phyloP scores from a whole-genome alignment of 2,329 filamentous ascomycete species.

The Zasmidium angulare region DNA sequence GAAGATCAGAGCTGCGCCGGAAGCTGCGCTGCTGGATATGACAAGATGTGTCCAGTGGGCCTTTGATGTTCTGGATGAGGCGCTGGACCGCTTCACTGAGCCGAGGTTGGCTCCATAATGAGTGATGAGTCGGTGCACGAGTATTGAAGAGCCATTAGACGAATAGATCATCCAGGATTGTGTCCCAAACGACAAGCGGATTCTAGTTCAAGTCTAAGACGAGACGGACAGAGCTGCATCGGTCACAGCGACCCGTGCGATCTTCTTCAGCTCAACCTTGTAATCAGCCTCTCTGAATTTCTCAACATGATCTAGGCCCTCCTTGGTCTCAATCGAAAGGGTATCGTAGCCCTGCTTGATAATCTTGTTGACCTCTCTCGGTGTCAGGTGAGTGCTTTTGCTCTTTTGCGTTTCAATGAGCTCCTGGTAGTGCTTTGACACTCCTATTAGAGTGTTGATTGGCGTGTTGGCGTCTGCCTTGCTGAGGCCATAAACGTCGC shows the following conservation, averaged over 20 bases:
- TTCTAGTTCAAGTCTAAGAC: background rate
- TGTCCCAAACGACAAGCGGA: too few relatives aligned
- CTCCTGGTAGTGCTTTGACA: slow-evolving; percentile 82
- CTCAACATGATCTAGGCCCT: slow-evolving; percentile 83
- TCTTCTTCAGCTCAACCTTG: slow-evolving; percentile 80
- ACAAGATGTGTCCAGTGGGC: slow-evolving; percentile 42
- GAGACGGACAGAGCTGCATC: slow-evolving; percentile 50
- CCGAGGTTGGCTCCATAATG: background rate
- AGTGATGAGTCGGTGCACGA: background rate
- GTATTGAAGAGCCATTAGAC: background rate
- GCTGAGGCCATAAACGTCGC: slow-evolving; percentile 65
- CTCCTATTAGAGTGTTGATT: slow-evolving; percentile 80
- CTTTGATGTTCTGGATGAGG: slow-evolving; percentile 27
- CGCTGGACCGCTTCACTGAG: slow-evolving; percentile 20
- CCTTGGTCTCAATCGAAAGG: slow-evolving; percentile 83
- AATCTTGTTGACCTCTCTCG: slow-evolving; percentile 79
- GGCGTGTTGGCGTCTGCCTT: slow-evolving; percentile 54
- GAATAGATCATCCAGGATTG: too few relatives aligned
- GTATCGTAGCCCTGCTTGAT: slow-evolving; percentile 98
- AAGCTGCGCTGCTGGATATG: slow-evolving; percentile 32
- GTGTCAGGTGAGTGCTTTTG: slow-evolving; percentile 66
- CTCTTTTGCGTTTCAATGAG: slow-evolving; percentile 65
- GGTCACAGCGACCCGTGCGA: slow-evolving; percentile 74
- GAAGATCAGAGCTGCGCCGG: slow-evolving; percentile 33
- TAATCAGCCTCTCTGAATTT: slow-evolving; percentile 70